Percentiles rank a stretch among this genome's conserved stretches.
Evolutionary conservation across 352 stramenopile species (phyloP).

Genomic region (Phytopythium vexans): DNA sequence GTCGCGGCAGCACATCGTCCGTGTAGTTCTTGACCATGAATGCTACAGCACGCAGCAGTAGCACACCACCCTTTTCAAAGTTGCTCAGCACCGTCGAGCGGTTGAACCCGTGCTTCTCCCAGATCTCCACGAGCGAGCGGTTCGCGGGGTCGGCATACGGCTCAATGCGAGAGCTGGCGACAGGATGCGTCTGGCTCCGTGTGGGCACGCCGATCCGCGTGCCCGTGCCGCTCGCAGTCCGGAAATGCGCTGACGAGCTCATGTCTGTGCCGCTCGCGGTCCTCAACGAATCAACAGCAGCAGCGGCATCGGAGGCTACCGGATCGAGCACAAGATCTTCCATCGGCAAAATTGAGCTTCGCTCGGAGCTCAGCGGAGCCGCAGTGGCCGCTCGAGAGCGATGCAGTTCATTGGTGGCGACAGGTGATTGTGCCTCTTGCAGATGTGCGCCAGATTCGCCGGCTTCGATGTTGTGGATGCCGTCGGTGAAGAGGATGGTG

Average conservation of each 20-base stretch:
- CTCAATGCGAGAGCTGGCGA: not conserved
- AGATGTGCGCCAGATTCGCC: not conserved
- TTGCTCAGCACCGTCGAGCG: conserved; percentile 57
- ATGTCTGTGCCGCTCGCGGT: conserved; percentile 19
- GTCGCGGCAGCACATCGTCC: conserved; percentile 26
- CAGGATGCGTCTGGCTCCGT: not conserved
- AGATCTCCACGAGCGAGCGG: conserved; percentile 43
- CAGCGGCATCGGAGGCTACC: too few species aligned
- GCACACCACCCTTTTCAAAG: conserved; percentile 73
- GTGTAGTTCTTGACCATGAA: conserved; percentile 66
- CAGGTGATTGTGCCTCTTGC: too few species aligned
- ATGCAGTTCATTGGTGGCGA: too few species aligned
- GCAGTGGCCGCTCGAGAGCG: too few species aligned
- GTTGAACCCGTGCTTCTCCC: conserved; percentile 80
- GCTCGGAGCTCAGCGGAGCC: too few species aligned
- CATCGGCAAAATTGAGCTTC: too few species aligned
- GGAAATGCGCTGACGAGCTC: conserved; percentile 1
- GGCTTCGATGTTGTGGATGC: conserved; percentile 22
- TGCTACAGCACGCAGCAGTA: conserved; percentile 59
- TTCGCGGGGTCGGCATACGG: conserved; percentile 13
- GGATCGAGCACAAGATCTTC: too few species aligned
- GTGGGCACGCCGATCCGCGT: conserved; percentile 14
- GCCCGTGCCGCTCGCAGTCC: conserved; percentile 16
- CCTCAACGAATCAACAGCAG: not conserved
- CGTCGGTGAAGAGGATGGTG: conserved; percentile 47